A percentile compares a stretch with the other conserved stretches of the same genome.
phyloP scores from a whole-genome alignment of 2,329 filamentous ascomycete genomes.

The Metarhizium humberi region DNA sequence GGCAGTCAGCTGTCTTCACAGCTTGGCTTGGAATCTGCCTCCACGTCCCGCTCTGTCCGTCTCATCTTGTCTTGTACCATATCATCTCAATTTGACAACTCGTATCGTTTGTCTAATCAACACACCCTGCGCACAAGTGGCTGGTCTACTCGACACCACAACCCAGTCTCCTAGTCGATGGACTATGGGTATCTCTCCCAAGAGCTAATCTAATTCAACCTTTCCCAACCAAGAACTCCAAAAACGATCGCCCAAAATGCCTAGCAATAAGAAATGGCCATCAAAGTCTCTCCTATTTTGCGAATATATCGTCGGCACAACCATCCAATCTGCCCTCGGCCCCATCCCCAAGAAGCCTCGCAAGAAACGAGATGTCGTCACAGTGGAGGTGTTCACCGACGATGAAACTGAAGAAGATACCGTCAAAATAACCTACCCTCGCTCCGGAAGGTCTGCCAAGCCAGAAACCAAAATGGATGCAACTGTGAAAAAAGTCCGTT shows the following conservation, averaged over 20 bases:
- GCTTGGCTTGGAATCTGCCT: background rate
- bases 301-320: constrained; percentile 32
- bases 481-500: constrained; percentile 33
- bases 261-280: background rate
- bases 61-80: background rate
- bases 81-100: background rate
- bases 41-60: background rate
- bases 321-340: constrained; percentile 20
- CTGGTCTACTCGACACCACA: background rate
- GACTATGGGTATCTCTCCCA: background rate
- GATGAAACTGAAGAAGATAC: constrained; percentile 42
- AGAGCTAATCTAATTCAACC: background rate
- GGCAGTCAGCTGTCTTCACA: background rate
- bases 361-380: constrained; percentile 23
- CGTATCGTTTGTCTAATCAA: background rate
- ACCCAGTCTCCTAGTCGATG: background rate
- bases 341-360: constrained; percentile 15
- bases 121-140: background rate
- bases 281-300: constrained; percentile 16
- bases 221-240: background rate
- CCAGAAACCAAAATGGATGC: constrained; percentile 2
- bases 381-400: constrained; percentile 37
- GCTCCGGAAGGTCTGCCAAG: constrained; percentile 16
- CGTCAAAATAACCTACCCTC: constrained; percentile 39
- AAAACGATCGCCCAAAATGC: background rate